Evolutionary conservation across 371 early-diverging fungal genomes (phyloP), one percentile per base, ranked within the genome.

Genomic region (Mucor ambiguus): DNA sequence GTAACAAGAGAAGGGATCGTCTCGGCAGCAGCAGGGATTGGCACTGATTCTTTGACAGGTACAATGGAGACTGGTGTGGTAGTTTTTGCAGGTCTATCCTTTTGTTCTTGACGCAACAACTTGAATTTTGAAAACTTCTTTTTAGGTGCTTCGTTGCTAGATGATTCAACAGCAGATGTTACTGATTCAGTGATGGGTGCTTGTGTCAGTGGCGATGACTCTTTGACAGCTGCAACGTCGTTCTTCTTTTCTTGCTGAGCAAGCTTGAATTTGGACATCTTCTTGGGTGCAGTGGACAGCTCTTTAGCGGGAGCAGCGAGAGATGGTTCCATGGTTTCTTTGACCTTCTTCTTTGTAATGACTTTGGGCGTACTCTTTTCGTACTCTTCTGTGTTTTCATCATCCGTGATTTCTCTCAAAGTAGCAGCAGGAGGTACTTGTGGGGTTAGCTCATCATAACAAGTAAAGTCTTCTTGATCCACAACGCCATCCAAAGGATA

Each of bases 381-480:
- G 30, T 63, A 68, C 3, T 66, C 67, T 11, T 76, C 70, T 20
- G 73, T 60, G 1, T 61, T 64, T 37, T 81, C 75, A 56, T 85
- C 84, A 4, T 67, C 63, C 5, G 20, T 10, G 3, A 61, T 30
- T 24, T 61, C 61, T 32, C n/a, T 14, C 24, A 61, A 22, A 18
- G 48, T 32, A 22, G 61, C 20, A 35, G 61, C 61, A 3, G 61
- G 52, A 52, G 52, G 52, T 12, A 49, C 24, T 20, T 49, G 48
- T 32, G 48, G 49, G 35, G 61, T 49, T 3, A 56, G 24, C 37
- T 73, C 65, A 10, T 88, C 84, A 32, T 87, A 81, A 26, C 80
- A 72, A 16, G 89, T 85, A 9, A 81, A 81, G 43, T 86, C 82
- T 57, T 85, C 85, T 58, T 86, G 80, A 14, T 85, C 86, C 1